Percentiles rank a stretch among this genome's conserved stretches.
phyloP scores from a whole-genome alignment of 163 green algal genomes.

The Chlorella variabilis region DNA sequence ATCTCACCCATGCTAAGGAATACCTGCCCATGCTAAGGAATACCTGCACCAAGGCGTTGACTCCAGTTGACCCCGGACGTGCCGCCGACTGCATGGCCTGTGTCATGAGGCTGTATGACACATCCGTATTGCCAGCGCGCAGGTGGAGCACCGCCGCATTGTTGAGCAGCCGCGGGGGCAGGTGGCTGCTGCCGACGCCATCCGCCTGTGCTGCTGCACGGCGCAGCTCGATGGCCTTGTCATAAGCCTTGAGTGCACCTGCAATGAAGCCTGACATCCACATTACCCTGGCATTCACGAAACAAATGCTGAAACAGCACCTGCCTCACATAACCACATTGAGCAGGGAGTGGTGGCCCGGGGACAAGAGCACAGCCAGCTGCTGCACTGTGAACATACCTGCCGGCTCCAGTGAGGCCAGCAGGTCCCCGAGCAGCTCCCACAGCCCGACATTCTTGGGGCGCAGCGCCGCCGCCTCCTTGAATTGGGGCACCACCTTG shows the following conservation, averaged over 20 bases:
- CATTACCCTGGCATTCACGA: not conserved
- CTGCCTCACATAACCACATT: too few species aligned
- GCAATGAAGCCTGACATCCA: slow-evolving; percentile 1
- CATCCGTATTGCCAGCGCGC: slow-evolving; percentile 49
- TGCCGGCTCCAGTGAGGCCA: slow-evolving; percentile 72
- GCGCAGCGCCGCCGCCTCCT: slow-evolving; percentile 48
- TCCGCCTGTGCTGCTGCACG: slow-evolving; percentile 11
- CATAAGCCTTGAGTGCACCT: slow-evolving; percentile 74
- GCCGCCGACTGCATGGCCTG: slow-evolving; percentile 54
- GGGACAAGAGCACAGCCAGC: too few species aligned
- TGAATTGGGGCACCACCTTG: slow-evolving; percentile 54
- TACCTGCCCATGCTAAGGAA: too few species aligned
- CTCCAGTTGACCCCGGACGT: not conserved
- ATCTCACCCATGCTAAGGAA: too few species aligned
- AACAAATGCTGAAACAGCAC: not conserved
- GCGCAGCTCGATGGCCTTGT: slow-evolving; percentile 65
- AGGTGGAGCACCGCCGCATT: slow-evolving; percentile 89
- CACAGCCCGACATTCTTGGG: slow-evolving; percentile 57
- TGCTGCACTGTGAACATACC: too few species aligned
- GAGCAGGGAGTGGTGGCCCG: too few species aligned
- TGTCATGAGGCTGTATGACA: slow-evolving; percentile 61
- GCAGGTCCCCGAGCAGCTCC: slow-evolving; percentile 90
- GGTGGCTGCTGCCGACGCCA: not conserved
- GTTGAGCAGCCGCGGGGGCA: slow-evolving; percentile 87
- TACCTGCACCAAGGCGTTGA: slow-evolving; percentile 24